phyloP scores from a whole-genome alignment of 2,329 filamentous ascomycete genomes.

The Volutella citrinella region DNA sequence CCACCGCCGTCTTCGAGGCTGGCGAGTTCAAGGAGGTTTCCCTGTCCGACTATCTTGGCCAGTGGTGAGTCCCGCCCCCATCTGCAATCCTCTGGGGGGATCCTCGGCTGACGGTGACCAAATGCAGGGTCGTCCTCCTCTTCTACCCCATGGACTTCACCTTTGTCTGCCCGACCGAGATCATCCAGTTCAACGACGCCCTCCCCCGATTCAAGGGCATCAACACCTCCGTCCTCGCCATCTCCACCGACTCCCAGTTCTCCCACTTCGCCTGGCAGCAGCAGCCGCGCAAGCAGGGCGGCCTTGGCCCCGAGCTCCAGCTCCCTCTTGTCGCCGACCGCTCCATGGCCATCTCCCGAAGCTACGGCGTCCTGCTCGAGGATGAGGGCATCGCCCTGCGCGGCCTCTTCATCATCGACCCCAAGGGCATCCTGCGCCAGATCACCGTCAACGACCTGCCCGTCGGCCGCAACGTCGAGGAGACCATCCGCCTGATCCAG shows the following conservation, averaged over 20 bases:
- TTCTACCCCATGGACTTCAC: slow-evolving; percentile 69
- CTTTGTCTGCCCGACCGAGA: slow-evolving; percentile 65
- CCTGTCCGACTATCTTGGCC: slow-evolving; percentile 42
- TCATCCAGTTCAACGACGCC: slow-evolving; percentile 62
- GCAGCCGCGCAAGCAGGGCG: slow-evolving; percentile 57
- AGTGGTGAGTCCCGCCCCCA: slow-evolving; percentile 39
- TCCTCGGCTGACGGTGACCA: slow-evolving; percentile 1
- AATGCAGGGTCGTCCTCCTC: slow-evolving; percentile 58
- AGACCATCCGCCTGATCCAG: slow-evolving; percentile 63
- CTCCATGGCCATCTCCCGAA: slow-evolving; percentile 56
- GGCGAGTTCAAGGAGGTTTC: slow-evolving; percentile 46
- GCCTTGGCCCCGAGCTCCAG: slow-evolving; percentile 56
- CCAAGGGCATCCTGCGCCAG: slow-evolving; percentile 57
- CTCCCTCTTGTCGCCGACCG: slow-evolving; percentile 62
- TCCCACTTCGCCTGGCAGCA: slow-evolving; percentile 56
- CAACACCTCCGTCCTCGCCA: slow-evolving; percentile 57
- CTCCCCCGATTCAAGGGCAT: slow-evolving; percentile 57
- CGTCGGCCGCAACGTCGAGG: slow-evolving; percentile 62
- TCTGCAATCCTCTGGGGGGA: neutral
- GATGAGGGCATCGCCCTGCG: slow-evolving; percentile 61
- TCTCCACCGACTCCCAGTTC: slow-evolving; percentile 61
- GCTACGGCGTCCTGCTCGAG: slow-evolving; percentile 63
- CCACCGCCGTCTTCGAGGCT: slow-evolving; percentile 47
- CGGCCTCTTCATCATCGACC: slow-evolving; percentile 65
- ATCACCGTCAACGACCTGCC: slow-evolving; percentile 65